Conservation (phyloP, 495 filamentous ascomycete genomes). For the Tuber brumale region DNA sequence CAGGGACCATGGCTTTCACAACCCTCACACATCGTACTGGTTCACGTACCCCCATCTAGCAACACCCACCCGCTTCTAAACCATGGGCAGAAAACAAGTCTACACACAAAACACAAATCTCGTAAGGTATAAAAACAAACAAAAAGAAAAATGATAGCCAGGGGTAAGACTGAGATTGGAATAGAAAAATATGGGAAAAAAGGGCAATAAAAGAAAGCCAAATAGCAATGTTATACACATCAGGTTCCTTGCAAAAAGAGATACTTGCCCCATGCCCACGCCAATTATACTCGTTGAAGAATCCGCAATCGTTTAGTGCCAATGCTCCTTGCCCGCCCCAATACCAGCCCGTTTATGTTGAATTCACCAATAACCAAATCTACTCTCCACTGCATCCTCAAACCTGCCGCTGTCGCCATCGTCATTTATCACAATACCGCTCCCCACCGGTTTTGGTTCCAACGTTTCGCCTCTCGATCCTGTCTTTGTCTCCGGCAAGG, state of each 20-base stretch:
- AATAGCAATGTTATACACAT: slow-evolving; percentile 6
- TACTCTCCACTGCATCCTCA: slow-evolving; percentile 35
- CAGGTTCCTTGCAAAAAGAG: background rate
- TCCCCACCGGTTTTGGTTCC: background rate
- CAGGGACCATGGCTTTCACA: background rate
- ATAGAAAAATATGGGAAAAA: background rate
- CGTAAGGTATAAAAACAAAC: background rate
- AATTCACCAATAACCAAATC: background rate
- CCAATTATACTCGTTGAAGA: background rate
- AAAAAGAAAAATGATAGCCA: background rate
- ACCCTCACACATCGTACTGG: background rate
- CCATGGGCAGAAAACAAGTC: background rate
- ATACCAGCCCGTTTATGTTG: background rate
- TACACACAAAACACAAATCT: slow-evolving; percentile 4
- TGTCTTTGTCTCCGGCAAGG: background rate
- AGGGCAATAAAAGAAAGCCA: background rate
- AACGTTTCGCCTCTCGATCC: background rate
- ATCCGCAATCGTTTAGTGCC: background rate
- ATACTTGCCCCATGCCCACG: slow-evolving; percentile 4
- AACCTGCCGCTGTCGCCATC: slow-evolving; percentile 27
- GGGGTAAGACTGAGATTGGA: background rate
- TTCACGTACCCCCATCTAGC: background rate
- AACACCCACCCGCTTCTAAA: background rate
- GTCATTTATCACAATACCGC: background rate
- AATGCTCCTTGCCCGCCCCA: background rate